Base-by-base conservation (phyloP, 441 rosid genomes). In the Adansonia madagascariensis region DNA sequence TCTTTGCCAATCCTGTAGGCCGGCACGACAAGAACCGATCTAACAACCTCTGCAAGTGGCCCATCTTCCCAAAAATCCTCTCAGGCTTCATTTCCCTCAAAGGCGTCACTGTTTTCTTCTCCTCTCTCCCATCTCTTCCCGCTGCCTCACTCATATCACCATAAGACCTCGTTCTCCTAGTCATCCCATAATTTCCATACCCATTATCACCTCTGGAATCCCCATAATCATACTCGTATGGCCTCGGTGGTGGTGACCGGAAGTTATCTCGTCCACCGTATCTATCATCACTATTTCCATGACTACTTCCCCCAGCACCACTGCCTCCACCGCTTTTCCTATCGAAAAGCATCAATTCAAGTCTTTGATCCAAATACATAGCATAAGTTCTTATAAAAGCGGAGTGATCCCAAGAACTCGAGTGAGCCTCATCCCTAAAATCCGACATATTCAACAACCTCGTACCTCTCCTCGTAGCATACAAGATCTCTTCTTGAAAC, bases 381-480 rank as follows among this genome's bases (percentile, higher is more conserved):
- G 98, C 95, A 63, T 90, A 92, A 5, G 93, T 89, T 75, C 94
- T 86, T 6, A 95, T 95, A 77, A 95, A 95, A 52, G 99, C 95
- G 0, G 99, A 94, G 52, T 94, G 93, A 73, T 95, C 99, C 99
- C 99, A 95, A 0, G 99, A 92, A 78, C 89, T 94, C 1, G 99
- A 95, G 76, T 95, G 99, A 11, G 99, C 98, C 86, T 95, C 99
- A 22, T 95, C 99, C 3, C 93, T 83, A 65, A 95, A 95, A 87
- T 89, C 98, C 4, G 97, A 87, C 95, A 95, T 85, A 71, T 94
- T 94, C 81, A 95, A 85, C n/a, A 95, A 82, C 86, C 98, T 85
- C 53, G 94, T 83, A 9, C 99, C 98, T 72, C 89, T 86, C 77
- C 95, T 83, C 2, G 99, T 94, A 2, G 97, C 95, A 71, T 86